These are phyloP conservation scores for Gossypium lobatum DNA, from an alignment of 441 rosid genomes.

Conservation along the genomic window DNA sequence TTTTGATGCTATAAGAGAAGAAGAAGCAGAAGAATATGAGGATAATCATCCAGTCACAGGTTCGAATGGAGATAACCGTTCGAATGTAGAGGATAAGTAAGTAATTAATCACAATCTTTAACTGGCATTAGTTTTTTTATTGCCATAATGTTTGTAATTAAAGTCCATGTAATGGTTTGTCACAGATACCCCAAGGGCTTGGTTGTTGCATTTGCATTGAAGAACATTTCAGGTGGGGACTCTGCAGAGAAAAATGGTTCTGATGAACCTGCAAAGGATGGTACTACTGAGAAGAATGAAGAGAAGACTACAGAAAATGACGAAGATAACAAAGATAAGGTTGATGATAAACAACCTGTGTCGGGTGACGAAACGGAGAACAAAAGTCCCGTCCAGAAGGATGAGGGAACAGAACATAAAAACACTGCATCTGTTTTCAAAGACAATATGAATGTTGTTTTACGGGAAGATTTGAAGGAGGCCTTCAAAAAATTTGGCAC, in stretches of 20 bases:
- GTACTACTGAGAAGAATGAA: slow-evolving; percentile 23
- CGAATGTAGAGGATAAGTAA: slow-evolving; percentile 30
- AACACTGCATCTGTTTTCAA: slow-evolving; percentile 37
- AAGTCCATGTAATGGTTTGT: slow-evolving; percentile 8
- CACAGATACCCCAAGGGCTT: slow-evolving; percentile 83
- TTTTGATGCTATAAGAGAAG: slow-evolving; percentile 54
- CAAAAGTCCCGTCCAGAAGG: slow-evolving; percentile 22
- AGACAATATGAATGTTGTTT: slow-evolving; percentile 58
- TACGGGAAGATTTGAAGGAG: slow-evolving; percentile 86
- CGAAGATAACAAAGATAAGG: slow-evolving; percentile 29
- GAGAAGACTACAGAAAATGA: slow-evolving; percentile 27
- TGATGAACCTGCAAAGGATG: slow-evolving; percentile 30
- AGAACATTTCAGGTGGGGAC: slow-evolving; percentile 37
- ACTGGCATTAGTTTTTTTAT: neutral
- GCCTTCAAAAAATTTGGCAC: slow-evolving; percentile 62
- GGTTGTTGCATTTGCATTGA: slow-evolving; percentile 71
- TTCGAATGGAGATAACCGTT: slow-evolving; percentile 33
- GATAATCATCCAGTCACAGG: slow-evolving; percentile 22
- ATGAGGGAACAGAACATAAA: slow-evolving; percentile 38
- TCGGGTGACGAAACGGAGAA: slow-evolving; percentile 26
- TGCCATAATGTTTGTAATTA: slow-evolving; percentile 9
- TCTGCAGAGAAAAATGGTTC: slow-evolving; percentile 29
- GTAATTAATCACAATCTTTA: neutral
- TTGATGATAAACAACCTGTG: slow-evolving; percentile 28
- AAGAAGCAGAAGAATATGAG: slow-evolving; percentile 39